A percentile compares a stretch with the other conserved stretches of the same genome.
Evolutionary conservation across 2,329 filamentous ascomycete genomes (phyloP).

Genomic region (Verticillium longisporum): DNA sequence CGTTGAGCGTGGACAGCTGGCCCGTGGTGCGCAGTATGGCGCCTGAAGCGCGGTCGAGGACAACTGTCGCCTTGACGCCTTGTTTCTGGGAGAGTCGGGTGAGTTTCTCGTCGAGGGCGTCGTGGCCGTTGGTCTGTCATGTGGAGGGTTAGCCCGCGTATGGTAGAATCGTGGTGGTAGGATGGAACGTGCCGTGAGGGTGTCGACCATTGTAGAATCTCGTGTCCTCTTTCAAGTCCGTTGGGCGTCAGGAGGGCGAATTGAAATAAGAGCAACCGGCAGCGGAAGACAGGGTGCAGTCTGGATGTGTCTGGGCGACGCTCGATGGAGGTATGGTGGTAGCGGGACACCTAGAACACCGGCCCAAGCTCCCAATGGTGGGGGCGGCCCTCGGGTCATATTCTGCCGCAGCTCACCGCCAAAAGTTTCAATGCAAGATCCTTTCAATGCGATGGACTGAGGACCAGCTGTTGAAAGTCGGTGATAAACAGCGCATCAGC

Average conservation of each 20-base stretch:
- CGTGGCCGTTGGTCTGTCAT: conserved; percentile 37
- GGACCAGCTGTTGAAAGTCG: not conserved
- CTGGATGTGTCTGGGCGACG: not conserved
- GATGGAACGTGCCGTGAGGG: conserved; percentile 7
- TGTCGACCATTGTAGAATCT: conserved; percentile 13
- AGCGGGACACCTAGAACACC: no score
- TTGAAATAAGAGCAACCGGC: not conserved
- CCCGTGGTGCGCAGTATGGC: conserved; percentile 71
- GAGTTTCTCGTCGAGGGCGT: conserved; percentile 59
- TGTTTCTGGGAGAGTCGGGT: conserved; percentile 68
- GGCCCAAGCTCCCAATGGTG: not conserved
- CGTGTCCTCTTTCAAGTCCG: conserved; percentile 1
- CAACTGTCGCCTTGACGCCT: conserved; percentile 70
- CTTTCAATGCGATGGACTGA: not conserved
- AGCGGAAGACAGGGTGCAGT: no score
- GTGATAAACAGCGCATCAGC: no score
- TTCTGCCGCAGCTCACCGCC: conserved; percentile 39
- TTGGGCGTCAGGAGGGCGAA: not conserved
- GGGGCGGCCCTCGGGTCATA: conserved; percentile 4
- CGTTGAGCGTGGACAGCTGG: conserved; percentile 53
- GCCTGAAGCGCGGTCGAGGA: conserved; percentile 65
- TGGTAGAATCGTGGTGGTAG: not conserved
- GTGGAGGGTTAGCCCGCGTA: not conserved
- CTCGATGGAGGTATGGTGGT: no score
- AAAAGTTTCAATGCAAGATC: conserved; percentile 26